phyloP scores from a whole-genome alignment of 129 eudicot genomes.

The Arctium lappa region DNA sequence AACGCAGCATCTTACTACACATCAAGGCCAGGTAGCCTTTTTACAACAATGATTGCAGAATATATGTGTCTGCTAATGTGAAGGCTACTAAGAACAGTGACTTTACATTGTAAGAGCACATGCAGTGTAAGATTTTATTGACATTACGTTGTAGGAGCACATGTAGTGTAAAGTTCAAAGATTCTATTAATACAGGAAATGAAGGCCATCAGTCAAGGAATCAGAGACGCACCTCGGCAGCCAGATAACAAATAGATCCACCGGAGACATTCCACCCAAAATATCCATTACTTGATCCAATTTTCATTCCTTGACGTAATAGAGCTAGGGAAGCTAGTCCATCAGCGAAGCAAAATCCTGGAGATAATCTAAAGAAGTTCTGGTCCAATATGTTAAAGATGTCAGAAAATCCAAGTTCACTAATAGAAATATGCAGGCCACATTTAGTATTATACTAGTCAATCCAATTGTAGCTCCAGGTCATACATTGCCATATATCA shows the following conservation, averaged over 20 bases:
- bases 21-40: not conserved
- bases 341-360: constrained; percentile 99
- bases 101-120: not conserved
- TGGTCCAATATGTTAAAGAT: constrained; percentile 35
- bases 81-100: not conserved
- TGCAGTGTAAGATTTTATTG: not conserved
- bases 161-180: not conserved
- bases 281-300: constrained; percentile 58
- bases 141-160: not conserved
- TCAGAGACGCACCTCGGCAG: constrained; percentile 65
- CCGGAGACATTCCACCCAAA: constrained; percentile 95
- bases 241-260: constrained; percentile 87
- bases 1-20: not conserved
- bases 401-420: constrained; percentile 12
- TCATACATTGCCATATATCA: not conserved
- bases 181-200: not conserved
- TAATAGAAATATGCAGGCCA: not conserved
- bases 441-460: not conserved
- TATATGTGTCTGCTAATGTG: not conserved
- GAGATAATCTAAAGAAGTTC: constrained; percentile 91
- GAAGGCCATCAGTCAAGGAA: not conserved
- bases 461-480: not conserved
- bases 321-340: constrained; percentile 95
- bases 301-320: constrained; percentile 87
- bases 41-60: not conserved